These are phyloP conservation scores for Berkeleyomyces basicola DNA, from an alignment of 2,329 filamentous ascomycete genomes.

Conservation along the genomic window DNA sequence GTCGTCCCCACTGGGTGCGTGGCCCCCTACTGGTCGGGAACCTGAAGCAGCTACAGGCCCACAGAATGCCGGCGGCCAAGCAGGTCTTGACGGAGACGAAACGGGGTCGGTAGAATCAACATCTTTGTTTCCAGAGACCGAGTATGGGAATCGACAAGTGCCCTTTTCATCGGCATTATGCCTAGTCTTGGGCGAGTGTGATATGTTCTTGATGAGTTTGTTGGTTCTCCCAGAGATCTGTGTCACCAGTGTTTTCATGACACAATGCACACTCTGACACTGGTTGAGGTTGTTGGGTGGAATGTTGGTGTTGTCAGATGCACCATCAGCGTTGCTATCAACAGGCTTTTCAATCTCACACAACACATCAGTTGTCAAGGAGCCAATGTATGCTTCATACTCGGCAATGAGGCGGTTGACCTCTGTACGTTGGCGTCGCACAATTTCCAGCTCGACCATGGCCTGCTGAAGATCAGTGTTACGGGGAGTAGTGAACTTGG, in stretches of 20 bases:
- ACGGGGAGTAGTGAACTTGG: conserved; percentile 6
- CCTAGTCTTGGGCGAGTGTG: background rate
- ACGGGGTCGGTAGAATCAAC: background rate
- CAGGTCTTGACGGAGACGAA: conserved; percentile 2
- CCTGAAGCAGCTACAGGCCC: background rate
- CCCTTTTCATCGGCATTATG: background rate
- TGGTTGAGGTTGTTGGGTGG: background rate
- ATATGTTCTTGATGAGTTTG: conserved; percentile 1
- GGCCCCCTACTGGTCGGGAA: background rate
- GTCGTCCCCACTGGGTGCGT: background rate
- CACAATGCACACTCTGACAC: conserved; percentile 9
- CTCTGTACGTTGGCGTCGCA: conserved; percentile 7
- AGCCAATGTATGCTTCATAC: conserved; percentile 12
- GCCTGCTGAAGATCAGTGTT: conserved; percentile 10
- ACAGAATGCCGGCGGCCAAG: conserved; percentile 12
- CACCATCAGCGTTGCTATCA: background rate
- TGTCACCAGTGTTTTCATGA: conserved; percentile 8
- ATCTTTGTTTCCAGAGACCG: background rate
- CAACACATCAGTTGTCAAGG: conserved; percentile 9
- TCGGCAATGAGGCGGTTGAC: conserved; percentile 4
- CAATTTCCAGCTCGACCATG: conserved; percentile 10
- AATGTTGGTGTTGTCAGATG: background rate
- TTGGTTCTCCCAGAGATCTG: conserved; percentile 7
- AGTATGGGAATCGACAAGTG: conserved; percentile 10
- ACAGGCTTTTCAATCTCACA: background rate